These are phyloP conservation scores for Digitaria exilis DNA, from an alignment of 202 grass and related monocot genomes.

Conservation along the genomic window DNA sequence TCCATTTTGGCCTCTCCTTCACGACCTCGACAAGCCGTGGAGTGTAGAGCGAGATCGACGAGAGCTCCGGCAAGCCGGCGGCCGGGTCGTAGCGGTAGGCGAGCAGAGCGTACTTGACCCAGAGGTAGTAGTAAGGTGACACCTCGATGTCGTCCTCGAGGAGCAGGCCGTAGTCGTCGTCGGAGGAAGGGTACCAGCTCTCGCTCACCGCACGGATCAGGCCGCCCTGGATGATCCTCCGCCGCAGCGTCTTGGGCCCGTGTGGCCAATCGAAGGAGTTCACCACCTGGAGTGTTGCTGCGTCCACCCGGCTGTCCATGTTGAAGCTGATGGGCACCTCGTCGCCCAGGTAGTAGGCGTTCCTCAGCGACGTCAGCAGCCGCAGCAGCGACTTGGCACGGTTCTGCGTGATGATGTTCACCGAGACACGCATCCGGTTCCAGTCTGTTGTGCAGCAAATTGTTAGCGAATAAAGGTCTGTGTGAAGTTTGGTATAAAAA, in stretches of 20 bases:
- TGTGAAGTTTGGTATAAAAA: too few species aligned
- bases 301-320: constrained; percentile 97
- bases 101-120: constrained; percentile 90
- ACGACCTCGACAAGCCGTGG: constrained; percentile 85
- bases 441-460: too few species aligned
- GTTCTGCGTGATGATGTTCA: constrained; percentile 99
- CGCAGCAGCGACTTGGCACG: constrained; percentile 59
- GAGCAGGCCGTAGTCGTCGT: constrained; percentile 86
- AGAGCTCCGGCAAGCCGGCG: constrained; percentile 72
- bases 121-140: constrained; percentile 95
- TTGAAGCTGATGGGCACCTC: constrained; percentile 91
- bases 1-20: constrained; percentile 85
- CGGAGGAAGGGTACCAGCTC: constrained; percentile 87
- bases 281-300: constrained; percentile 62
- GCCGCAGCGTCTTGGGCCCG: constrained; percentile 64
- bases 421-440: constrained; percentile 84
- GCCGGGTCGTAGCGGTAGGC: constrained; percentile 86
- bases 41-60: constrained; percentile 94
- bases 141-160: constrained; percentile 98
- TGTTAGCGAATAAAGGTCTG: too few species aligned
- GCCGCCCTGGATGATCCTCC: constrained; percentile 90
- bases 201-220: constrained; percentile 95
- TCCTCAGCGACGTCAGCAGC: constrained; percentile 64
- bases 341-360: constrained; percentile 78
- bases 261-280: constrained; percentile 72